These are phyloP conservation scores for Leishmania aethiopica DNA, from an alignment of 208 protist species.

Conservation along the genomic window DNA sequence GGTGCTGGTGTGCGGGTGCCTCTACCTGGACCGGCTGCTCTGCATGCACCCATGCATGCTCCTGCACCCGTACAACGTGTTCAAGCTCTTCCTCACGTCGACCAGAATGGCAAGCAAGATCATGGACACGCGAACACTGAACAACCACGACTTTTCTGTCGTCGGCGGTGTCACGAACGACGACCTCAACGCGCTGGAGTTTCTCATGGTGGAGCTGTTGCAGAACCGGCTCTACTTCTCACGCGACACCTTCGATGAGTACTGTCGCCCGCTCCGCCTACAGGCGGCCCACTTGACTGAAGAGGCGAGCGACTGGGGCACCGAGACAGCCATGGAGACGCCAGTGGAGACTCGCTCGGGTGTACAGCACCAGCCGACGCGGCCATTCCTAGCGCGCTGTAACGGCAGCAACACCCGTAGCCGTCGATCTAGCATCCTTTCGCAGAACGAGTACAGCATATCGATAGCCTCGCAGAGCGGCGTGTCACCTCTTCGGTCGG, in stretches of 20 bases:
- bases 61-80: conserved; percentile 54
- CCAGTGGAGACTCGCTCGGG: neutral
- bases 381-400: conserved; percentile 11
- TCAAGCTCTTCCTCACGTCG: conserved; percentile 65
- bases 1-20: conserved; percentile 56
- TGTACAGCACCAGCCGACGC: conserved; percentile 18
- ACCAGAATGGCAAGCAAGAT: conserved; percentile 71
- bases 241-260: conserved; percentile 54
- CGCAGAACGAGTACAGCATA: conserved; percentile 30
- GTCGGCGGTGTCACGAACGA: conserved; percentile 61
- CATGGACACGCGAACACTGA: conserved; percentile 76
- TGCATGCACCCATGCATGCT: conserved; percentile 33
- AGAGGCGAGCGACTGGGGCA: conserved; percentile 14
- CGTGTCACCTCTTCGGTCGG: conserved; percentile 29
- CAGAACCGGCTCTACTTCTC: conserved; percentile 71
- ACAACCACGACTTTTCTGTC: conserved; percentile 76
- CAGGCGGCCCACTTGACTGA: conserved; percentile 32
- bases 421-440: conserved; percentile 31
- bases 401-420: conserved; percentile 20
- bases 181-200: conserved; percentile 74
- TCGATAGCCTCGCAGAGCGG: conserved; percentile 24
- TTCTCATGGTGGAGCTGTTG: conserved; percentile 48
- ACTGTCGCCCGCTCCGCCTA: conserved; percentile 37
- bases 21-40: conserved; percentile 75
- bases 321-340: neutral